Evolutionary conservation across 352 stramenopile species (phyloP).

Genomic region (Thraustochytrium striatum): DNA sequence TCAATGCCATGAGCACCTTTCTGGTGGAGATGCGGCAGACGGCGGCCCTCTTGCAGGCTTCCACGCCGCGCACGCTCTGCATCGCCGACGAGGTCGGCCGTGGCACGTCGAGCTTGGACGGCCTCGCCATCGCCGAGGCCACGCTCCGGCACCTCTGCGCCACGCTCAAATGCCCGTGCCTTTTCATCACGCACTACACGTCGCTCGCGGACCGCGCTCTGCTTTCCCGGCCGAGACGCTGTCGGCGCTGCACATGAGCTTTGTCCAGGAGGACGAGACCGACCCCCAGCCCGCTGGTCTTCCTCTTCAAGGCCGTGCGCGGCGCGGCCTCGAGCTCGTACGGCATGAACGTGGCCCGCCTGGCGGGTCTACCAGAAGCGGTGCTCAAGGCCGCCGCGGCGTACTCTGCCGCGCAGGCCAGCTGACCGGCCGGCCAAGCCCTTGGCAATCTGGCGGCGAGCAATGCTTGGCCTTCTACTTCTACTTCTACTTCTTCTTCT

Average conservation of each 20-base stretch:
- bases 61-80: conserved; percentile 74
- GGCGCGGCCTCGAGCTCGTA: conserved; percentile 82
- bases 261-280: conserved; percentile 53
- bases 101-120: conserved; percentile 96
- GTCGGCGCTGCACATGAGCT: conserved; percentile 40
- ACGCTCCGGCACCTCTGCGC: conserved; percentile 91
- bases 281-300: conserved; percentile 79
- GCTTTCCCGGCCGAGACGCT: neutral
- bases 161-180: conserved; percentile 73
- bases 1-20: conserved; percentile 57
- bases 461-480: too few species aligned
- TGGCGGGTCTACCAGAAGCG: conserved; percentile 46
- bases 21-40: conserved; percentile 58
- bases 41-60: conserved; percentile 56
- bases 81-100: conserved; percentile 98
- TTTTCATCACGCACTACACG: conserved; percentile 98
- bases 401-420: neutral
- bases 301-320: conserved; percentile 75
- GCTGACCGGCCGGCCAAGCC: too few species aligned
- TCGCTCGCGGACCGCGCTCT: conserved; percentile 52
- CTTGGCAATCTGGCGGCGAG: too few species aligned
- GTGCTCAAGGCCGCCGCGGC: neutral
- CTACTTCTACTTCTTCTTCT: too few species aligned
- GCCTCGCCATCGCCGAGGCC: conserved; percentile 94
- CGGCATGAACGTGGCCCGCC: conserved; percentile 74